phyloP scores from a whole-genome alignment of 1,284 basidiomycete species.

The Chondrostereum purpureum region DNA sequence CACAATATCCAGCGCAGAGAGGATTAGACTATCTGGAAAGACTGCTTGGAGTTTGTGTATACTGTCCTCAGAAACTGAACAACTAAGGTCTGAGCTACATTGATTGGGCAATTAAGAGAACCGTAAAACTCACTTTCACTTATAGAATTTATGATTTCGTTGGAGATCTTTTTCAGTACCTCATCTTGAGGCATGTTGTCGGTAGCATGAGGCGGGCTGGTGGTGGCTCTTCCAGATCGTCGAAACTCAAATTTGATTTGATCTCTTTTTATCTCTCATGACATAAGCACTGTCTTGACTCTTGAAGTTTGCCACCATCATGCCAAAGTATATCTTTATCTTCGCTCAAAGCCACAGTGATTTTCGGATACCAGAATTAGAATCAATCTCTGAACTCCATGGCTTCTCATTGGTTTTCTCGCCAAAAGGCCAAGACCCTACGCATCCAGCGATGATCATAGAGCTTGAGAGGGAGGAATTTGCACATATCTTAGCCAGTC shows the following conservation, averaged over 20 bases:
- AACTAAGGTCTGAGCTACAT: too few relatives aligned
- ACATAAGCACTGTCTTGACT: too few relatives aligned
- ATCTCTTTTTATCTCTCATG: too few relatives aligned
- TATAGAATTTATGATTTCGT: too few relatives aligned
- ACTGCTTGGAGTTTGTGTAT: conserved; percentile 47
- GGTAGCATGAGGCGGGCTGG: too few relatives aligned
- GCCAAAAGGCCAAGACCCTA: conserved; percentile 40
- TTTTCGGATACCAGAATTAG: conserved; percentile 77
- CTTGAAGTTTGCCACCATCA: conserved; percentile 16
- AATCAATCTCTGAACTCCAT: conserved; percentile 64
- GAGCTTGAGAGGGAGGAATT: conserved; percentile 68
- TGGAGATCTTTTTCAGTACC: too few relatives aligned
- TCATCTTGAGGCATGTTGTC: too few relatives aligned
- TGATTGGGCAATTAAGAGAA: too few relatives aligned
- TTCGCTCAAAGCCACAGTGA: conserved; percentile 77
- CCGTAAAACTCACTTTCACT: too few relatives aligned
- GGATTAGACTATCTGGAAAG: conserved; percentile 53
- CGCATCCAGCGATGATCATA: conserved; percentile 73
- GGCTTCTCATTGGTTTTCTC: conserved; percentile 44
- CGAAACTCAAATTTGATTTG: too few relatives aligned
- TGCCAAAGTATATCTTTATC: conserved; percentile 64
- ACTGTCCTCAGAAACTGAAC: conserved; percentile 48
- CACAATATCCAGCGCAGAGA: conserved; percentile 67
- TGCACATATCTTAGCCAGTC: conserved; percentile 62
- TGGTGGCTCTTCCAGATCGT: too few relatives aligned